Evolutionary conservation across 192 early-diverging fungal genomes (phyloP), one percentile per base, ranked within the genome.

Genomic region (Obelidium mucronatum): DNA sequence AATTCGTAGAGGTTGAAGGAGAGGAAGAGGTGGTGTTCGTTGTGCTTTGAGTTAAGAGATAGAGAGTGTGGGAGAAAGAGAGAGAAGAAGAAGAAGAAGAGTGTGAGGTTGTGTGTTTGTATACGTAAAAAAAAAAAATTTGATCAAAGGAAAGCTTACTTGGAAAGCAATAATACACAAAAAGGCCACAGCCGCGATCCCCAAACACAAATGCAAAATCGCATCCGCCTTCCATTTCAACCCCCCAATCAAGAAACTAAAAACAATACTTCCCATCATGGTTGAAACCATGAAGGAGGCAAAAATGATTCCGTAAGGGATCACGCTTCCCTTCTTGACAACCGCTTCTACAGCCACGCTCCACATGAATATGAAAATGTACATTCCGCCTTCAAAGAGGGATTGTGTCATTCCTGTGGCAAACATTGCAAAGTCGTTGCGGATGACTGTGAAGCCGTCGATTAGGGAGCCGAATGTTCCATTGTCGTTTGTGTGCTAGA

Each of bases 351-450:
- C 35, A 31, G 84, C 78, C 6, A 79, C 82, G 2, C 70, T 42
- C 82, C 85, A 87, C 51, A 87, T 73, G 65, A 86, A 87, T 15
- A 87, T 81, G 44, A 87, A 87, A 22, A 77, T 77, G 44, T 87
- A 87, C 86, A 87, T 87, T 30, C 80, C 81, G 22, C 76, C 74
- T 61, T 87, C 86, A 60, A 85, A 85, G 40, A 61, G 78, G 48
- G 67, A 76, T 75, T 87, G 86, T 65, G 86, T 87, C 2, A 80
- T 56, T 1, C 86, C 86, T 34, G 82, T 78, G 19, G 78, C 73
- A 6, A 85, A 60, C n/a, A 87, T 82, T 24, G 44, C 37, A n/a
- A 51, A 40, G 35, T 75, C 76, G 26, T 30, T 62, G 22, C 31
- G 48, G 40, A 59, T 40, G 13, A 74, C 28, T 17, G 61, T 24